These are phyloP conservation scores for Vickermania spadyakhi DNA, from an alignment of 208 protist species.

Conservation along the genomic window DNA sequence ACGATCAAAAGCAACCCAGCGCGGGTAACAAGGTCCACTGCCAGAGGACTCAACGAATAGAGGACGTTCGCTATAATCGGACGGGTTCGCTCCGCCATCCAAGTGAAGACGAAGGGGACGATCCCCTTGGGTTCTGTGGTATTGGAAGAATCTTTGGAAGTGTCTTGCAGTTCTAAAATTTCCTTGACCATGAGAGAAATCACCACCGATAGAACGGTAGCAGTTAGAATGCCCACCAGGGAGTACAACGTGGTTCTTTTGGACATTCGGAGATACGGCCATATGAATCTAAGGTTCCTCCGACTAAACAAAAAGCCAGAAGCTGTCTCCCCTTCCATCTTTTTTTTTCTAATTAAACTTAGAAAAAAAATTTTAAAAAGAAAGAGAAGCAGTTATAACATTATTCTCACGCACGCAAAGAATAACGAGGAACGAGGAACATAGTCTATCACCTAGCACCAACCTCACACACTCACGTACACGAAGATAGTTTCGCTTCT, in stretches of 20 bases:
- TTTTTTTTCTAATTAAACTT: too few species aligned
- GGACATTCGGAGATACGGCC: slow-evolving; percentile 28
- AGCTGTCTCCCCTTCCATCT: not conserved
- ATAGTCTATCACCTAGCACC: too few species aligned
- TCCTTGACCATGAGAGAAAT: slow-evolving; percentile 39
- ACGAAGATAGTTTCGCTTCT: too few species aligned
- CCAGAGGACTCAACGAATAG: not conserved
- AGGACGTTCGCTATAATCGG: not conserved
- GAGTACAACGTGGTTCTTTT: slow-evolving; percentile 20
- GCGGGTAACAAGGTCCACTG: not conserved
- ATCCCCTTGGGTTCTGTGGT: slow-evolving; percentile 1
- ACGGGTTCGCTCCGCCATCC: not conserved
- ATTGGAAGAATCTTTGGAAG: slow-evolving; percentile 1
- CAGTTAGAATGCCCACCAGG: slow-evolving; percentile 24
- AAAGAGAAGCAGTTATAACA: too few species aligned
- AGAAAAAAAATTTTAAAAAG: too few species aligned
- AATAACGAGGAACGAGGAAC: too few species aligned
- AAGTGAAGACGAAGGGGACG: not conserved
- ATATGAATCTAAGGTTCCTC: slow-evolving; percentile 22
- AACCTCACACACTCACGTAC: too few species aligned
- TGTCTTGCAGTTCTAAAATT: slow-evolving; percentile 25
- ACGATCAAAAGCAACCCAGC: slow-evolving; percentile 17
- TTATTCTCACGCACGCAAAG: too few species aligned
- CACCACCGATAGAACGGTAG: slow-evolving; percentile 22
- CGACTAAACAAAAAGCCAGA: slow-evolving; percentile 1